A percentile compares a stretch with the other conserved stretches of the same genome.
Evolutionary conservation across 2,329 filamentous ascomycete genomes (phyloP).

Genomic region (Alternaria burnsii): DNA sequence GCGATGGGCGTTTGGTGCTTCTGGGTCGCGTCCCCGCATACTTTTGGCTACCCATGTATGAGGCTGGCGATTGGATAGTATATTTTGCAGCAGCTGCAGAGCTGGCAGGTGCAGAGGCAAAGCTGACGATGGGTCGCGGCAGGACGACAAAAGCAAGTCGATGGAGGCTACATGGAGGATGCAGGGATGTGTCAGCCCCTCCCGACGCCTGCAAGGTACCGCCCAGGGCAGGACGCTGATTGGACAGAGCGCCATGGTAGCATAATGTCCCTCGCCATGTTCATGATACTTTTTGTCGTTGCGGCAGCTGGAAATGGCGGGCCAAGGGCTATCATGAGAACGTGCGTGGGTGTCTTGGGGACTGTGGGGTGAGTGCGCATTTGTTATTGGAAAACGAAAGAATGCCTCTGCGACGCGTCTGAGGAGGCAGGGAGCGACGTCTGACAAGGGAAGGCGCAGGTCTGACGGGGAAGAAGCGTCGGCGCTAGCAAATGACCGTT

Average conservation of each 20-base stretch:
- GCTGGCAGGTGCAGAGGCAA: constrained; percentile 10
- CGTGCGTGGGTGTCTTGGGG: constrained; percentile 15
- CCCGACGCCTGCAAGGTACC: constrained; percentile 27
- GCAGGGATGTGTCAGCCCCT: constrained; percentile 20
- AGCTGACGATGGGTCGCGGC: constrained; percentile 6
- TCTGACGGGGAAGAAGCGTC: constrained; percentile 6
- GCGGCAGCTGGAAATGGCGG: constrained; percentile 20
- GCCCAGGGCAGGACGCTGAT: constrained; percentile 25
- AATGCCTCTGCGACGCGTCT: constrained; percentile 15
- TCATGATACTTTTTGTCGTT: constrained; percentile 22
- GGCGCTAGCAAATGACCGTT: constrained; percentile 19
- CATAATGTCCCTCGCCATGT: constrained; percentile 16
- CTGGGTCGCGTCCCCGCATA: constrained; percentile 21
- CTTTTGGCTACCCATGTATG: not conserved
- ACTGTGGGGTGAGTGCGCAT: constrained; percentile 5
- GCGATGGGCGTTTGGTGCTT: constrained; percentile 27
- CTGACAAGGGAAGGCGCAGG: not conserved
- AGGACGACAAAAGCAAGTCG: constrained; percentile 3
- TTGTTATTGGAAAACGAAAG: constrained; percentile 10
- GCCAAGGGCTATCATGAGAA: constrained; percentile 15
- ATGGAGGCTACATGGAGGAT: constrained; percentile 1
- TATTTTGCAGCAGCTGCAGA: constrained; percentile 1
- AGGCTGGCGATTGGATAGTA: constrained; percentile 7
- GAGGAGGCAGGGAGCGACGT: constrained; percentile 19
- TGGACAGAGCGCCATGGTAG: constrained; percentile 17